Conservation (phyloP, 148 eudicot genomes). For the Diospyros kaki region DNA sequence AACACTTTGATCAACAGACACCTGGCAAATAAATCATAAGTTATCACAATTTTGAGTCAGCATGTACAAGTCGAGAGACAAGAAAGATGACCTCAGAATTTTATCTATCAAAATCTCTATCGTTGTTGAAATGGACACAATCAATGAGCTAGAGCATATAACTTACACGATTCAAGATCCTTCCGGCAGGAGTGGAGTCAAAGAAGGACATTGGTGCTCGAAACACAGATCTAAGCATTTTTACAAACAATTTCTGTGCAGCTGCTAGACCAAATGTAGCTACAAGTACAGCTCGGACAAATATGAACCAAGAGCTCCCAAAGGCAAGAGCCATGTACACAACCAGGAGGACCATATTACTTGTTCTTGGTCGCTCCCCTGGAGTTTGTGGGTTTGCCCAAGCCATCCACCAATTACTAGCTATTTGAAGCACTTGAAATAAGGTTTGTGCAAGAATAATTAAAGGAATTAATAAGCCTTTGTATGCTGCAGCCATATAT, state of each 20-base stretch:
- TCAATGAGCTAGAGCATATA: too few relatives aligned
- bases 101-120: too few relatives aligned
- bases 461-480: constrained; percentile 14
- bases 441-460: constrained; percentile 61
- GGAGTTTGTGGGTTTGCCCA: constrained; percentile 91
- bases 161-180: constrained; percentile 9
- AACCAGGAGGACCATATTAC: constrained; percentile 60
- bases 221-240: constrained; percentile 25
- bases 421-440: constrained; percentile 88
- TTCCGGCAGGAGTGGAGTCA: constrained; percentile 13
- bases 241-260: constrained; percentile 45
- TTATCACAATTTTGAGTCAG: too few relatives aligned
- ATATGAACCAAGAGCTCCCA: constrained; percentile 85
- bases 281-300: constrained; percentile 79
- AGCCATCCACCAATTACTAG: constrained; percentile 99
- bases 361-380: constrained; percentile 66
- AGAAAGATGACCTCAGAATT: too few relatives aligned
- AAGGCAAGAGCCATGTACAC: constrained; percentile 96
- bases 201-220: constrained; percentile 12
- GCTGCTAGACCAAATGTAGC: constrained; percentile 69
- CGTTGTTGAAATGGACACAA: too few relatives aligned
- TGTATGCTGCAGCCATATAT: constrained; percentile 42
- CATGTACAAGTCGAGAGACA: too few relatives aligned
- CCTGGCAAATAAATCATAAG: neutral
- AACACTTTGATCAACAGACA: constrained; percentile 6